Evolutionary conservation across 352 stramenopile species (phyloP).

Genomic region (Phytopythium aichiense): DNA sequence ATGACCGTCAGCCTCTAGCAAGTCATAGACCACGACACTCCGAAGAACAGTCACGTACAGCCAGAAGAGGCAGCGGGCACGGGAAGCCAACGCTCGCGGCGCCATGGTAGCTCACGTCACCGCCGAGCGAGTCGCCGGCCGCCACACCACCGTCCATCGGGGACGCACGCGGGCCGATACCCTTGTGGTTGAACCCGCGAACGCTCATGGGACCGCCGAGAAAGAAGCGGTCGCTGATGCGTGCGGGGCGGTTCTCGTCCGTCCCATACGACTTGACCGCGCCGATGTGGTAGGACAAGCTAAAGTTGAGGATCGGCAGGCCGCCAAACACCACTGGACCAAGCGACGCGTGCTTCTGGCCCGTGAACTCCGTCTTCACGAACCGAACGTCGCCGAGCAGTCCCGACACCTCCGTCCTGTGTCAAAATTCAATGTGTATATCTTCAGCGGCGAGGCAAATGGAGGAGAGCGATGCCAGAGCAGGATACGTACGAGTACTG

Average conservation of each 20-base stretch:
- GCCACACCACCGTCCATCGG: slow-evolving; percentile 81
- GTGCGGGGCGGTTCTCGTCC: slow-evolving; percentile 69
- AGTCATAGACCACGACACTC: slow-evolving; percentile 1
- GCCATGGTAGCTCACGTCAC: slow-evolving; percentile 86
- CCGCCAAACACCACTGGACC: slow-evolving; percentile 54
- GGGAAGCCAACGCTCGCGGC: slow-evolving; percentile 86
- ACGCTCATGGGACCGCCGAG: slow-evolving; percentile 86
- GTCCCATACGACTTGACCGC: slow-evolving; percentile 77
- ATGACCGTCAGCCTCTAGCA: neutral
- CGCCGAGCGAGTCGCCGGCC: slow-evolving; percentile 82
- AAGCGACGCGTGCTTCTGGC: slow-evolving; percentile 77
- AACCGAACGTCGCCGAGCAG: slow-evolving; percentile 88
- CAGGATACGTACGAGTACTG: slow-evolving; percentile 62
- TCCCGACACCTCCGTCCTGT: slow-evolving; percentile 83
- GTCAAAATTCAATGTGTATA: neutral
- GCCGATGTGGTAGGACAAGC: slow-evolving; percentile 70
- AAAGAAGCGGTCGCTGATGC: slow-evolving; percentile 91
- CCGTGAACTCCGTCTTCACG: slow-evolving; percentile 81
- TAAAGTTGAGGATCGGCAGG: slow-evolving; percentile 78
- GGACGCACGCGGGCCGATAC: slow-evolving; percentile 82
- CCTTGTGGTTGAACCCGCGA: slow-evolving; percentile 90
- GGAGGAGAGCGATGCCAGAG: neutral
- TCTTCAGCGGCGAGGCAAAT: neutral
- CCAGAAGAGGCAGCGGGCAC: slow-evolving; percentile 75
- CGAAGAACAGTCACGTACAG: slow-evolving; percentile 33